phyloP scores from a whole-genome alignment of 2,329 filamentous ascomycete species.

The Sarocladium brachiariae region DNA sequence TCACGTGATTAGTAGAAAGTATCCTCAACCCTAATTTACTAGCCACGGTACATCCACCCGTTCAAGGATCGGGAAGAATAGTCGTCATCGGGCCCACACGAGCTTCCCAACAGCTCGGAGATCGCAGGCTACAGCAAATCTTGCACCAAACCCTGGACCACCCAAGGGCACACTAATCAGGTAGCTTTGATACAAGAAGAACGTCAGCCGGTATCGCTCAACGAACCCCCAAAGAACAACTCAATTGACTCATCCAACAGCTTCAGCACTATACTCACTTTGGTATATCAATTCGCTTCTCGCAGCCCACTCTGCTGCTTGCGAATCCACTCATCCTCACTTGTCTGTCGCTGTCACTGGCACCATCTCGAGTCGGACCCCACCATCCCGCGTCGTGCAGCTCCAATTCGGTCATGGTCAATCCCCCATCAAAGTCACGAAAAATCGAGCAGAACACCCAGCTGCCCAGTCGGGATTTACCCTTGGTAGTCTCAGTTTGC shows the following conservation, averaged over 20 bases:
- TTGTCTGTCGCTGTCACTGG: not conserved
- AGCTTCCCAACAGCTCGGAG: not conserved
- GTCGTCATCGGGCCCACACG: no score
- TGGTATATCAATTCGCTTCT: not conserved
- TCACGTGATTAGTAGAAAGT: no score
- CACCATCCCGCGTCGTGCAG: constrained; percentile 4
- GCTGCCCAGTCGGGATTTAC: constrained; percentile 1
- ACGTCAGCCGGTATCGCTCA: no score
- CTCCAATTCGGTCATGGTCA: not conserved
- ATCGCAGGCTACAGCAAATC: not conserved
- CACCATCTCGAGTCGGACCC: not conserved
- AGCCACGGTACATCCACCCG: no score
- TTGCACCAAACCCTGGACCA: not conserved
- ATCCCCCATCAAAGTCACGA: not conserved
- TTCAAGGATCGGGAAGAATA: no score
- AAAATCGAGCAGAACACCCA: not conserved
- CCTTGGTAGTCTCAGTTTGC: constrained; percentile 8
- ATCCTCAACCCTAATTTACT: no score
- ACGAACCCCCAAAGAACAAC: no score
- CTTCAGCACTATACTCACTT: not conserved
- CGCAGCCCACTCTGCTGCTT: not conserved
- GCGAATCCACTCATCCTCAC: not conserved
- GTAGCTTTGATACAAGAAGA: no score
- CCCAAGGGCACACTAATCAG: no score
- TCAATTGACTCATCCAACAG: not conserved